Conservation (phyloP, 148 eudicot genomes). For the Vaccinium vitisidaea region DNA sequence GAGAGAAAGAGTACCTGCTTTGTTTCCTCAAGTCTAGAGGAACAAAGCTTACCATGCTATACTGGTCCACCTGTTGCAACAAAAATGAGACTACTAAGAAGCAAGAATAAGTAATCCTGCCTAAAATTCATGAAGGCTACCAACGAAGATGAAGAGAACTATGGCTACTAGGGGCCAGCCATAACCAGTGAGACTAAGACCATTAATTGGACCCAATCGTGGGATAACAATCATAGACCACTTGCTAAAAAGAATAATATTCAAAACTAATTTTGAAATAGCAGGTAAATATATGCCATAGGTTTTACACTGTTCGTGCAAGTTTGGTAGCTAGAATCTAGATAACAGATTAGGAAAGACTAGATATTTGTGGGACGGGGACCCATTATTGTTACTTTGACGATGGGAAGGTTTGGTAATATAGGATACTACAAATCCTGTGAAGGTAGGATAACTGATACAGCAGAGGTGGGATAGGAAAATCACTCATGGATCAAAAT, state of each 20-base stretch:
- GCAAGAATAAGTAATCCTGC: background rate
- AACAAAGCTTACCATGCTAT: constrained; percentile 86
- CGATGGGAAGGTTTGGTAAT: too few species aligned
- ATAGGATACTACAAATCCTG: too few species aligned
- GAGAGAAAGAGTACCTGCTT: constrained; percentile 37
- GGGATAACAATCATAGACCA: background rate
- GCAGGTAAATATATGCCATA: background rate
- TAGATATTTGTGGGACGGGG: background rate
- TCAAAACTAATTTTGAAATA: background rate
- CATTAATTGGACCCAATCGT: background rate
- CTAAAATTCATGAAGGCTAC: background rate
- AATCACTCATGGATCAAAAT: background rate
- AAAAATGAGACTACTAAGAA: constrained; percentile 9
- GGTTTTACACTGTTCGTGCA: background rate
- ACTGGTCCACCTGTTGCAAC: constrained; percentile 62
- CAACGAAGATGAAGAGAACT: constrained; percentile 1
- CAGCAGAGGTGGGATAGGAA: background rate
- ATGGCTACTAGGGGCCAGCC: background rate
- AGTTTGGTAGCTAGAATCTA: background rate
- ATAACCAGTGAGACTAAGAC: background rate
- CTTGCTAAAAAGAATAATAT: background rate
- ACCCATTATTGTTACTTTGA: background rate
- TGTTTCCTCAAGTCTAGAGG: constrained; percentile 89
- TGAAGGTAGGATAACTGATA: background rate
- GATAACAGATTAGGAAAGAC: background rate